phyloP scores from a whole-genome alignment of 2,329 filamentous ascomycete species.

The Colletotrichum magnum region DNA sequence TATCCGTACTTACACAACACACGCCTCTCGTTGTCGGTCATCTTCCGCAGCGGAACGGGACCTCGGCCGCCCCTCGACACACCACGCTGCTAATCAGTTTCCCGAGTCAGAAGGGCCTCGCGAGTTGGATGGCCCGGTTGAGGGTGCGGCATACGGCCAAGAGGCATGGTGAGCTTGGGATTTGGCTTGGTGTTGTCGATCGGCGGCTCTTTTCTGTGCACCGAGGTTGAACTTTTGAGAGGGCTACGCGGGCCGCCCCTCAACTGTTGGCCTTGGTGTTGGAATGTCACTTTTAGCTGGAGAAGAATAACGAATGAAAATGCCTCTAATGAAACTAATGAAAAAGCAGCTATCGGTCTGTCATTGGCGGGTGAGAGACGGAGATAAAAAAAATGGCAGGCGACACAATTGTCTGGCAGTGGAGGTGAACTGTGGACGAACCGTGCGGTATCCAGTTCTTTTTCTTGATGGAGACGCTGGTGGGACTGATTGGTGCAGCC shows the following conservation, averaged over 20 bases:
- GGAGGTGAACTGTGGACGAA: constrained; percentile 5
- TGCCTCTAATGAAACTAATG: too few species aligned
- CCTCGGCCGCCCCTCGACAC: background rate
- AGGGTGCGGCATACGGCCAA: constrained; percentile 20
- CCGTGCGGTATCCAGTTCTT: constrained; percentile 11
- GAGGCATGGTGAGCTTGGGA: constrained; percentile 12
- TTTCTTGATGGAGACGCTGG: constrained; percentile 19
- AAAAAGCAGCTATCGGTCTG: too few species aligned
- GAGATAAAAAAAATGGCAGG: constrained; percentile 11
- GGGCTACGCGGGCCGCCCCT: too few species aligned
- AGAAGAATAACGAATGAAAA: background rate
- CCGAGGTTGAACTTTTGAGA: too few species aligned
- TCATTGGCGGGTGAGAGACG: constrained; percentile 4
- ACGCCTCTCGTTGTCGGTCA: constrained; percentile 14
- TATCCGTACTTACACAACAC: too few species aligned
- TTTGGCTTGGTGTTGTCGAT: constrained; percentile 8
- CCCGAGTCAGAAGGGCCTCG: constrained; percentile 33
- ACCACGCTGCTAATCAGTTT: constrained; percentile 19
- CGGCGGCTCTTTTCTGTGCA: constrained; percentile 3
- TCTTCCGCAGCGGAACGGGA: constrained; percentile 18
- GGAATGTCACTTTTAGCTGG: constrained; percentile 3
- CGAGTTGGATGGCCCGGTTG: constrained; percentile 2
- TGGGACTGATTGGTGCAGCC: constrained; percentile 29
- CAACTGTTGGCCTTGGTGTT: too few species aligned
- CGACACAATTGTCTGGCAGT: constrained; percentile 3